phyloP scores from a whole-genome alignment of 1,284 basidiomycete genomes.

The Thelephora terrestris region DNA sequence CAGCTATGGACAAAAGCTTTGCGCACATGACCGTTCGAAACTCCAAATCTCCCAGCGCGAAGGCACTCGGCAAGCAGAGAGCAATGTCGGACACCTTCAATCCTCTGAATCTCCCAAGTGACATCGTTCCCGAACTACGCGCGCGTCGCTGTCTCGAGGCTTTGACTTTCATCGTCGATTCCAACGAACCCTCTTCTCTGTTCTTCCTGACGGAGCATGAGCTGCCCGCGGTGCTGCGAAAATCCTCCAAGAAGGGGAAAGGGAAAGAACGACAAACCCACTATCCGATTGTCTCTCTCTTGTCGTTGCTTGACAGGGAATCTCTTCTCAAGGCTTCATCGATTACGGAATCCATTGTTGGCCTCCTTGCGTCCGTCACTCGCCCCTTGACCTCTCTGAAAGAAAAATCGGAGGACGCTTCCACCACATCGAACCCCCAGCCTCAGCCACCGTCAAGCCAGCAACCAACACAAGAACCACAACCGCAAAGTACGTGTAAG shows the following conservation, averaged over 20 bases:
- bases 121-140: constrained; percentile 83
- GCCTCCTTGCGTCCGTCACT: constrained; percentile 78
- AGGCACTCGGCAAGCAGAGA: constrained; percentile 63
- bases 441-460: neutral
- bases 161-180: constrained; percentile 74
- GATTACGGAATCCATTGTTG: constrained; percentile 87
- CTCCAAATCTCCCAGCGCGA: constrained; percentile 47
- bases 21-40: constrained; percentile 80
- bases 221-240: constrained; percentile 63
- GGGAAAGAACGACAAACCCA: constrained; percentile 87
- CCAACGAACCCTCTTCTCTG: constrained; percentile 74
- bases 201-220: constrained; percentile 97
- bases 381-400: constrained; percentile 65
- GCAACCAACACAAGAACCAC: neutral
- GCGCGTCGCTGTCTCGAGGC: constrained; percentile 90
- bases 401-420: constrained; percentile 28
- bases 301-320: constrained; percentile 79
- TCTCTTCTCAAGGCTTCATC: constrained; percentile 77
- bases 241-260: constrained; percentile 77
- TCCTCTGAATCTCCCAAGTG: constrained; percentile 45
- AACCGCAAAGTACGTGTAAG: neutral
- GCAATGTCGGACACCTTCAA: constrained; percentile 41
- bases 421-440: constrained; percentile 4
- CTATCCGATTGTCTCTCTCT: constrained; percentile 82
- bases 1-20: constrained; percentile 89